These are phyloP conservation scores for Graphiopsis chlorocephala DNA, from an alignment of 2,329 filamentous ascomycete species.

Conservation along the genomic window DNA sequence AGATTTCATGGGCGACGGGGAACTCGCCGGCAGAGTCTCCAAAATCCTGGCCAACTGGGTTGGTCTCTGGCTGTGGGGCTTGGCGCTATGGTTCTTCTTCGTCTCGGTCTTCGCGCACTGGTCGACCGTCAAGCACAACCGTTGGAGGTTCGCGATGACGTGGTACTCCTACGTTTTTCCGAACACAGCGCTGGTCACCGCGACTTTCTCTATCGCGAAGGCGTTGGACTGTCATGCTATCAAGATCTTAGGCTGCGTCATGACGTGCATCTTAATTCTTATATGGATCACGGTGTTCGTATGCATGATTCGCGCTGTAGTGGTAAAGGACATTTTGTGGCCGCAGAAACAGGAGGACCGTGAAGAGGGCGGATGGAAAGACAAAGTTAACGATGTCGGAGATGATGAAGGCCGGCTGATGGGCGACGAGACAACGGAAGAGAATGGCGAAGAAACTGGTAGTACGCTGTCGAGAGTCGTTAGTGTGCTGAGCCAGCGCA, in stretches of 20 bases:
- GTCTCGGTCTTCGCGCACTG: slow-evolving; percentile 74
- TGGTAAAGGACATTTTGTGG: slow-evolving; percentile 69
- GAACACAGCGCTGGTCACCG: slow-evolving; percentile 61
- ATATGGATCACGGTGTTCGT: slow-evolving; percentile 67
- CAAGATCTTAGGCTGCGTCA: slow-evolving; percentile 64
- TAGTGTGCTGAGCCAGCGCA: slow-evolving; percentile 2
- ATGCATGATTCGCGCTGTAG: slow-evolving; percentile 69
- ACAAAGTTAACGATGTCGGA: not conserved
- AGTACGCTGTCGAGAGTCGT: slow-evolving; percentile 2
- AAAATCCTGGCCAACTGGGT: slow-evolving; percentile 60
- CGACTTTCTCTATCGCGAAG: slow-evolving; percentile 68
- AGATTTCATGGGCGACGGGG: slow-evolving; percentile 56
- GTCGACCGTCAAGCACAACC: slow-evolving; percentile 60
- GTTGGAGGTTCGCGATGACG: slow-evolving; percentile 76
- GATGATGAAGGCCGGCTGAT: not conserved
- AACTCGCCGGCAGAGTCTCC: slow-evolving; percentile 54
- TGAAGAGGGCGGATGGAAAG: slow-evolving; percentile 57
- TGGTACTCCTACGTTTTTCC: slow-evolving; percentile 84
- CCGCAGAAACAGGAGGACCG: slow-evolving; percentile 67
- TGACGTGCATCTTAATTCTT: slow-evolving; percentile 63
- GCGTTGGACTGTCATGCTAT: slow-evolving; percentile 52
- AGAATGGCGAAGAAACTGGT: not conserved
- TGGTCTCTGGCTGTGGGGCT: slow-evolving; percentile 76
- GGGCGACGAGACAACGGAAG: not conserved
- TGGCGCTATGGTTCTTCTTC: slow-evolving; percentile 83